A percentile compares a stretch with the other conserved stretches of the same genome.
Conservation (phyloP, 768 basidiomycete species). For the Xerocomellus chrysenteron region DNA sequence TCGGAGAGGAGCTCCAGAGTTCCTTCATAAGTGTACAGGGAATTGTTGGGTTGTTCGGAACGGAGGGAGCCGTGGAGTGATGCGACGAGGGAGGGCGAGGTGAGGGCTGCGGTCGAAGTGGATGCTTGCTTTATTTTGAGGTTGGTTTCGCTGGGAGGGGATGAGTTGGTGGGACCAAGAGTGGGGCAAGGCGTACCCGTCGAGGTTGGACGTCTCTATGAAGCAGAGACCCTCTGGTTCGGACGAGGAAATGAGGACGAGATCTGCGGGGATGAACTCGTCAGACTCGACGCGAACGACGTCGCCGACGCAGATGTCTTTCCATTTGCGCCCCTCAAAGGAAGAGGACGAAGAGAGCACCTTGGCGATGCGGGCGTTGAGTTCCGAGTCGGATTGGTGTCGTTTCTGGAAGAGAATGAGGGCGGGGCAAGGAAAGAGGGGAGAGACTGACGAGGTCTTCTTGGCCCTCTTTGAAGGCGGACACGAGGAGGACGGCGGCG, state of each 20-base stretch:
- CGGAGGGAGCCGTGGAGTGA: conserved; percentile 79
- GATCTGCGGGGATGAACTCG: conserved; percentile 95
- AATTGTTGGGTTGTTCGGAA: conserved; percentile 97
- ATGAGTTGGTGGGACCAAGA: background rate
- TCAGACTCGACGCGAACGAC: conserved; percentile 87
- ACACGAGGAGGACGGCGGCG: conserved; percentile 83
- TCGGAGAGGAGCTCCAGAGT: conserved; percentile 62
- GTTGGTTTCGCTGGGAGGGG: conserved; percentile 78
- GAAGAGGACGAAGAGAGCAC: conserved; percentile 61
- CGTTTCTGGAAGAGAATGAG: conserved; percentile 67
- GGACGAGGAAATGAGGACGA: conserved; percentile 81
- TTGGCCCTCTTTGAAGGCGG: conserved; percentile 92
- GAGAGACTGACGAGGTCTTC: conserved; percentile 68
- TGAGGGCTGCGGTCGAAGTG: conserved; percentile 73
- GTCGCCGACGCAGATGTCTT: conserved; percentile 87
- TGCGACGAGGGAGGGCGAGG: conserved; percentile 71
- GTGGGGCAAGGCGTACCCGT: conserved; percentile 62
- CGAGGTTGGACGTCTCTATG: conserved; percentile 96
- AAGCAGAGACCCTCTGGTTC: conserved; percentile 98
- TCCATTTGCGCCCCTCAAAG: conserved; percentile 82
- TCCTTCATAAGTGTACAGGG: conserved; percentile 93
- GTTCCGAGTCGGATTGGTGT: conserved; percentile 89
- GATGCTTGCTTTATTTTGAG: conserved; percentile 98
- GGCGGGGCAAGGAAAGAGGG: background rate
- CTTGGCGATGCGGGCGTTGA: conserved; percentile 81